Evolutionary conservation across 164 flowering plant species (phyloP), one percentile per base, ranked within the genome.

Genomic region (Vitis rotundifolia): DNA sequence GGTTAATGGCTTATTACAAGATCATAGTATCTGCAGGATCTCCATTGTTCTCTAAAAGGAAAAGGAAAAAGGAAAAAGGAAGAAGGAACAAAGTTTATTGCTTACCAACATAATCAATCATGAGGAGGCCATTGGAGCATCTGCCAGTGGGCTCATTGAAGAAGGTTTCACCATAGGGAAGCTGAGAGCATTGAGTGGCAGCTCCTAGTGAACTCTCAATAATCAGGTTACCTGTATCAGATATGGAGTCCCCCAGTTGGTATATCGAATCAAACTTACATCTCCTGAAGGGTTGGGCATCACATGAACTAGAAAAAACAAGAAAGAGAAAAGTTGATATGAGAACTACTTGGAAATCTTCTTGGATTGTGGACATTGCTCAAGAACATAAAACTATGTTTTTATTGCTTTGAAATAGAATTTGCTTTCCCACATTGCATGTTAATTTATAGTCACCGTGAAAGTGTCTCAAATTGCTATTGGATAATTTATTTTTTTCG

Each of bases 211-310:
- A 75, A 52, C 37, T 18, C 58, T 74, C 75, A 0, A 44, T 29
- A 48, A 73, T 63, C 2, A 64, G 15, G 51, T 79, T 79, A 2
- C 79, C 79, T 3, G 82, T 79, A 64, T 79, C 82, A 2, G 79
- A 59, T 8, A 60, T 28, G 1, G 79, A 76, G 15, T 73, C 82
- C 0, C 78, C 79, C 4, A 79, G 64, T 19, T 73, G 72, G 52
- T 73, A 79, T 3, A 79, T 76, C 3, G 75, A 63, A 49, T 62
- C 44, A 5, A 75, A 54, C 18, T 12, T 51, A 19, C 73, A 75
- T 0, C 0, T 4, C 8, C 48, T 53, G 1, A 73, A 66, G 12
- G n/a, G 10, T 2, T 37, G 13, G 9, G 66, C 72, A 11, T 29
- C 14, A 57, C 49, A 69, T 52, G 72, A 49, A 48, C 9, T 12